These are phyloP conservation scores for Aspergillus sclerotioniger DNA, from an alignment of 495 filamentous ascomycete species.

Conservation along the genomic window DNA sequence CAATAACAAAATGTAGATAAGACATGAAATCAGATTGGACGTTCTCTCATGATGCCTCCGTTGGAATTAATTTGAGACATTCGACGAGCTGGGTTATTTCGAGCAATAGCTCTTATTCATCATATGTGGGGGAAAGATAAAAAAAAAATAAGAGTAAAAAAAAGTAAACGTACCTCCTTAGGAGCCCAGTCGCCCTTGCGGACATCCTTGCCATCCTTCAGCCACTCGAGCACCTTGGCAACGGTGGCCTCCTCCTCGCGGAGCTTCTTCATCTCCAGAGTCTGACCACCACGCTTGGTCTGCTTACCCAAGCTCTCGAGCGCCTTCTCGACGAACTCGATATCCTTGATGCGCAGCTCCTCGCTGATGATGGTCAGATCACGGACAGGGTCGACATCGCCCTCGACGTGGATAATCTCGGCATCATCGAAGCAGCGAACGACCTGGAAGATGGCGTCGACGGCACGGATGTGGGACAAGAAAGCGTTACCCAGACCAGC, in stretches of 20 bases:
- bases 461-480: constrained; percentile 96
- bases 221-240: constrained; percentile 75
- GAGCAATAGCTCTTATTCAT: constrained; percentile 99
- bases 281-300: constrained; percentile 90
- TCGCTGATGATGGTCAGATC: constrained; percentile 97
- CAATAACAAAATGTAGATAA: constrained; percentile 12
- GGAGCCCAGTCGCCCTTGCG: constrained; percentile 83
- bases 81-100: constrained; percentile 99
- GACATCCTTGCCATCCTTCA: constrained; percentile 89
- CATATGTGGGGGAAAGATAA: constrained; percentile 49
- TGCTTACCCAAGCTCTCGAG: constrained; percentile 87
- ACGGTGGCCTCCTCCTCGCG: constrained; percentile 93
- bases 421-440: constrained; percentile 99
- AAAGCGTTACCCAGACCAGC: constrained; percentile 98
- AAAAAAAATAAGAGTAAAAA: constrained; percentile 20
- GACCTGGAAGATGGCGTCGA: constrained; percentile 99
- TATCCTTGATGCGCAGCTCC: constrained; percentile 96
- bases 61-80: constrained; percentile 62
- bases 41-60: constrained; percentile 81
- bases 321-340: constrained; percentile 96
- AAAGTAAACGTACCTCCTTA: constrained; percentile 79
- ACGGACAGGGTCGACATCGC: constrained; percentile 91
- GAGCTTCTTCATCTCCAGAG: constrained; percentile 96
- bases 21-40: constrained; percentile 51
- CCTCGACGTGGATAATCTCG: constrained; percentile 99